Base-by-base conservation (phyloP, 1,284 basidiomycete species). In the Hypsizygus ulmarius region DNA sequence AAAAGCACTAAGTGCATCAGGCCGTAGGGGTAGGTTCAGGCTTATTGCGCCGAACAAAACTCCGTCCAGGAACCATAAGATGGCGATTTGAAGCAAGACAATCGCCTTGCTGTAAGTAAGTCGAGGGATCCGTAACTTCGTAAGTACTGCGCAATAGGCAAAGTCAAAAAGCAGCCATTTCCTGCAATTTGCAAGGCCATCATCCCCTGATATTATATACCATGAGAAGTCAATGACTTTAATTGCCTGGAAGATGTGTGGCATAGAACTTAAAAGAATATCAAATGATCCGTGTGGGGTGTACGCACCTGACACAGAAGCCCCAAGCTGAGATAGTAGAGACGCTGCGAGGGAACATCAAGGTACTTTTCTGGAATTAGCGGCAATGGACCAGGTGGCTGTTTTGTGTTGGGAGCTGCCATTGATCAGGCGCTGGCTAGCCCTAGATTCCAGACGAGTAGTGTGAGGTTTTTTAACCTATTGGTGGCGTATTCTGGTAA, bases 141-240 rank as follows among this genome's bases (percentile, higher is more conserved):
- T 74, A 16, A 93, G 78, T 18, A 76, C 54, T 1, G 74, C 58
- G 59, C 86, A 78, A 59, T 80, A 87, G 15, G 75, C 61, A 47
- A 82, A 70, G 67, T 93, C 89, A 53, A 83, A 68, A 19, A 81
- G 57, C 19, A 88, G 66, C 90, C 90, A 92, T 68, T 89, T 90
- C 56, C 67, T 70, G 64, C 75, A 75, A 56, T 70, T 65, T 29
- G 60, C 60, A 45, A 67, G 64, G 54, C 66, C 61, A 48, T 70
- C 70, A 45, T 72, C 70, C 21, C 70, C 65, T 15, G 66, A 65
- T 38, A 79, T 67, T 47, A 80, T 64, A 56, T 73, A 78, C 59
- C 68, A 73, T 5, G 83, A 51, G 43, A 86, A 74, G 61, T 90
- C 82, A 37, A 83, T 64, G 3, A 78, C 47, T 67, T 90, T 90